Percentiles rank a stretch among this genome's conserved stretches.
Evolutionary conservation across 805 yeast species (phyloP).

Genomic region (Candida taoyuanica): DNA sequence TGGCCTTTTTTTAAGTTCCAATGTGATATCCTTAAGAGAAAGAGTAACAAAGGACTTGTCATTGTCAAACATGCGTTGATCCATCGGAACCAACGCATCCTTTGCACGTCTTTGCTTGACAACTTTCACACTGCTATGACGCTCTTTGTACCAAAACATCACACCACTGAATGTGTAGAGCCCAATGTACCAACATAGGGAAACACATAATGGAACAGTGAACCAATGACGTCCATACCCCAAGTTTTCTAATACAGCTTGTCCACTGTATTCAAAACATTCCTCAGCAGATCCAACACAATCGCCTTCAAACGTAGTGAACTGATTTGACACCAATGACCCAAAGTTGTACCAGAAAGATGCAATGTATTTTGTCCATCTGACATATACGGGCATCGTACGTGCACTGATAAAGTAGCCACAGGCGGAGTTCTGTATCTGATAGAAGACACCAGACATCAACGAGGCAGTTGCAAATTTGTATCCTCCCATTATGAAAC

Average conservation of each 20-base stretch:
- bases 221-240: constrained; percentile 67
- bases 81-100: no score
- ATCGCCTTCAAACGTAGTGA: constrained; percentile 59
- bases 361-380: constrained; percentile 78
- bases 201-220: constrained; percentile 56
- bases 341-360: constrained; percentile 80
- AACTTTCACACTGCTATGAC: constrained; percentile 14
- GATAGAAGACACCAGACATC: constrained; percentile 20
- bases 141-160: constrained; percentile 41
- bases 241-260: constrained; percentile 44
- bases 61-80: background rate
- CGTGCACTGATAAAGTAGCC: constrained; percentile 75
- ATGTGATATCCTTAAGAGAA: constrained; percentile 9
- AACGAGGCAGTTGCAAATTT: constrained; percentile 20
- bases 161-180: constrained; percentile 47
- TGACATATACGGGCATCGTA: constrained; percentile 77
- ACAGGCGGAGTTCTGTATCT: constrained; percentile 67
- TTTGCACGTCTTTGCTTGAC: constrained; percentile 22
- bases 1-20: constrained; percentile 7
- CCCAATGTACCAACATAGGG: constrained; percentile 55
- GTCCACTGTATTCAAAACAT: constrained; percentile 52
- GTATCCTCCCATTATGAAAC: constrained; percentile 19
- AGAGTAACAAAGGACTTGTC: background rate
- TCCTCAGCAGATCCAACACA: constrained; percentile 49
- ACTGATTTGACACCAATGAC: constrained; percentile 59